Base-by-base conservation (phyloP, 2,329 filamentous ascomycete species). In the Penicillium sp. region DNA sequence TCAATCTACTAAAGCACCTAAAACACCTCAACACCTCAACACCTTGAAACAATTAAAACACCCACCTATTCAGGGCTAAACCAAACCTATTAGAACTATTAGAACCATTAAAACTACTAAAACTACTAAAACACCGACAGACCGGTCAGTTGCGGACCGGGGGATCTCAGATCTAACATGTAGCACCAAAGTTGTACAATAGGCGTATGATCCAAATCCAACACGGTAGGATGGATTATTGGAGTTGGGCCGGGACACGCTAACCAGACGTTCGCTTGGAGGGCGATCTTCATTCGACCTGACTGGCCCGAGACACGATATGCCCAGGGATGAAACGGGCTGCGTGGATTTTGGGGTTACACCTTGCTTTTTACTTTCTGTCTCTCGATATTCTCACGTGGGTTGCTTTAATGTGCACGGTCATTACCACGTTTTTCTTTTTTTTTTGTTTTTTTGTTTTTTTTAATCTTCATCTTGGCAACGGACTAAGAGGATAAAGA, bases 401-500 rank as follows among this genome's bases (percentile, higher is more conserved):
- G 55, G 35, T 19, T 57, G 21, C 17, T 54, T 12, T 19, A n/a
- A 43, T 19, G 25, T 49, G 53, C 53, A 44, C 35, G 49, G 49
- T 45, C 41, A 19, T 53, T 19, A 42, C 49, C 55, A 57, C 55
- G 53, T 57, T 52, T 48, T 56, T 36, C 1, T 17, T 57, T 27
- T 4, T 19, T 29, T 56, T 31, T 6, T 21, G 43, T 27, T 9
- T 31, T 29, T 21, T 27, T 9, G 25, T 29, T 21, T 31, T 49
- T 44, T 33, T 33, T 4, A 33, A 15, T 21, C 36, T 29, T 39
- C 44, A 49, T 49, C 62, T 66, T 66, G 65, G 62, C 63, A 65
- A 55, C 53, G 52, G 59, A 63, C 65, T 67, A 67, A 60, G 57
- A 50, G 64, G 65, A 63, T 67, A 67, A 67, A 65, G 65, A 67